These are phyloP conservation scores for Strobilomyces confusus DNA, from an alignment of 768 basidiomycete genomes.

Conservation along the genomic window DNA sequence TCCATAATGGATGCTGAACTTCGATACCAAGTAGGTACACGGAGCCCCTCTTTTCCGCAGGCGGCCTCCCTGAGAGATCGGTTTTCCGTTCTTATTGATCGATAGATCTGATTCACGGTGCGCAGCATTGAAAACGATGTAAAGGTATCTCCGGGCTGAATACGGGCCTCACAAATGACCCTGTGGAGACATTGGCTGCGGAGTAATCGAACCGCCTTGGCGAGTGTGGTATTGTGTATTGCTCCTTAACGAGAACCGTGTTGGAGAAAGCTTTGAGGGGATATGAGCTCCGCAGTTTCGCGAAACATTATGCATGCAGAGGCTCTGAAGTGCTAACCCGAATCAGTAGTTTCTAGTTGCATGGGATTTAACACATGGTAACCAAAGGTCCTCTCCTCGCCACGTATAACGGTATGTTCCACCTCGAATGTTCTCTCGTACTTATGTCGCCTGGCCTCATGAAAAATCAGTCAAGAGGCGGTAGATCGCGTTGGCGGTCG, in stretches of 20 bases:
- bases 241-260: background rate
- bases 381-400: background rate
- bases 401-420: background rate
- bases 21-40: background rate
- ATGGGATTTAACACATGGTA: background rate
- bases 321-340: background rate
- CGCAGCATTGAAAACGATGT: conserved; percentile 4
- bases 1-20: conserved; percentile 13
- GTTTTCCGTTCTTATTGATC: conserved; percentile 8
- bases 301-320: background rate
- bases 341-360: background rate
- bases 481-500: conserved; percentile 13
- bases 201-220: background rate
- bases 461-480: conserved; percentile 1
- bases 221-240: background rate
- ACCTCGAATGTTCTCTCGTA: background rate
- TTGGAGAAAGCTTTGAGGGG: background rate
- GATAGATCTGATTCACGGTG: conserved; percentile 1
- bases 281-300: background rate
- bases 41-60: conserved; percentile 11
- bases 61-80: conserved; percentile 6
- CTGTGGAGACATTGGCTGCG: background rate
- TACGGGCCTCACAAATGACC: background rate
- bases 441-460: background rate
- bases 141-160: background rate